Evolutionary conservation across 208 protist genomes (phyloP), one percentile per base, ranked within the genome.

Genomic region (Porcisia deanei): DNA sequence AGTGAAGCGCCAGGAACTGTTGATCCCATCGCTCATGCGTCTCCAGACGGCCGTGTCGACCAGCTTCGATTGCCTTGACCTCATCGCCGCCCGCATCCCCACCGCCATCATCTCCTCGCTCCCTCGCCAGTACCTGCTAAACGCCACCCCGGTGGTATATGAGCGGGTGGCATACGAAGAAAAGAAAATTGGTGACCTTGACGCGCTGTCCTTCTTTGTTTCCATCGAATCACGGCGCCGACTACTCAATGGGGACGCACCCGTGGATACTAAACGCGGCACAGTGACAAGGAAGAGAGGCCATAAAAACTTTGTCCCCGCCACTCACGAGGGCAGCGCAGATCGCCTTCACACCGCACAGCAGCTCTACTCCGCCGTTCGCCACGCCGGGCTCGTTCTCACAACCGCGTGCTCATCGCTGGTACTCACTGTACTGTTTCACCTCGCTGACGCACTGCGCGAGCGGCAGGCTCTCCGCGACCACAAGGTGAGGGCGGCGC

Each of bases 361-460:
- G 45, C 74, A 88, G 67, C 73, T 90, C 49, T 86, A 81, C 77
- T 61, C 77, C 5, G 77, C 81, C 25, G 57, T 90, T 45, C 81
- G 84, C 52, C 84, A 88, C 75, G 72, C 85, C 8, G 73, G 69
- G 10, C 54, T 88, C 22, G 83, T 88, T 3, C 49, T 90, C 55
- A 88, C 83, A 0, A 88, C 84, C 2, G 86, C 86, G 54, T 86
- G 77, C 58, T 87, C 82, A 57, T 90, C 86, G 37, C 66, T 90
- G 73, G 80, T 90, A 53, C 68, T 87, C 20, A 79, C 80, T 30
- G 81, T 88, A 7, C 67, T 90, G 25, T 81, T 88, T 47, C 75
- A 88, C 34, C 70, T 90, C 2, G 83, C 83, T 12, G 81, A 88
- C 8, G 83, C 78, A 34, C 80, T 90, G 74, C 79, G 77, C 3